A percentile compares a stretch with the other conserved stretches of the same genome.
phyloP scores from a whole-genome alignment of 352 stramenopile species.

The Phytophthora idaei region DNA sequence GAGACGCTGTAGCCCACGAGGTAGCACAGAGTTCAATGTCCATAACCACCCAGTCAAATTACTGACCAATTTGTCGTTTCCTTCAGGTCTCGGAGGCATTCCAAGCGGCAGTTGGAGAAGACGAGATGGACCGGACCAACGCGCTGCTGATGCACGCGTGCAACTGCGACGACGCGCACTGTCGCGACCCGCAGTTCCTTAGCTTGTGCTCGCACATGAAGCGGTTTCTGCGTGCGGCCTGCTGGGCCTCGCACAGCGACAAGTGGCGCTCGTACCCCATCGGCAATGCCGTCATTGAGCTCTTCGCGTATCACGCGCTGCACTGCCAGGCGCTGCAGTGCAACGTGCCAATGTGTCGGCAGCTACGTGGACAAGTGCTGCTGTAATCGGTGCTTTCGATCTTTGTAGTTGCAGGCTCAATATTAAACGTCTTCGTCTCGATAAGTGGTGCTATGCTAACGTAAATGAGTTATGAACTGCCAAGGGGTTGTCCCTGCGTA shows the following conservation, averaged over 20 bases:
- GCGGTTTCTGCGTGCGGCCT: conserved; percentile 57
- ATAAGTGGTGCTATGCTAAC: no score
- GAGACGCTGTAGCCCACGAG: conserved; percentile 5
- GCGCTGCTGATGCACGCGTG: conserved; percentile 62
- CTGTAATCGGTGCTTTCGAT: conserved; percentile 12
- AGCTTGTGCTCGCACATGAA: conserved; percentile 65
- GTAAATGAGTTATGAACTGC: no score
- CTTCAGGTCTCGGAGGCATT: conserved; percentile 22
- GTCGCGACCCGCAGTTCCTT: conserved; percentile 36
- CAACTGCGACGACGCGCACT: conserved; percentile 51
- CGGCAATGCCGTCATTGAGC: conserved; percentile 37
- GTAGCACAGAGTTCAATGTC: background rate
- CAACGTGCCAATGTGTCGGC: conserved; percentile 49
- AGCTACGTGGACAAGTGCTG: conserved; percentile 42
- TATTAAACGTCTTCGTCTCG: background rate
- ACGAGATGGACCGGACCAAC: conserved; percentile 40
- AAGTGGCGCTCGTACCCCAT: conserved; percentile 49
- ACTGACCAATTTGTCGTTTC: background rate
- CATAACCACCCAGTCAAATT: background rate
- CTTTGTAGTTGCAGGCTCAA: background rate
- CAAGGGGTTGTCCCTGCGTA: no score
- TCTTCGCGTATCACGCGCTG: conserved; percentile 63
- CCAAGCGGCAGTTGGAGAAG: conserved; percentile 8
- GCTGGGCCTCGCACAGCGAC: conserved; percentile 65
- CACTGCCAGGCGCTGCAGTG: conserved; percentile 45